A percentile compares a stretch with the other conserved stretches of the same genome.
These are phyloP conservation scores for Marasmius oreades DNA, from an alignment of 1,284 basidiomycete species.

Conservation along the genomic window DNA sequence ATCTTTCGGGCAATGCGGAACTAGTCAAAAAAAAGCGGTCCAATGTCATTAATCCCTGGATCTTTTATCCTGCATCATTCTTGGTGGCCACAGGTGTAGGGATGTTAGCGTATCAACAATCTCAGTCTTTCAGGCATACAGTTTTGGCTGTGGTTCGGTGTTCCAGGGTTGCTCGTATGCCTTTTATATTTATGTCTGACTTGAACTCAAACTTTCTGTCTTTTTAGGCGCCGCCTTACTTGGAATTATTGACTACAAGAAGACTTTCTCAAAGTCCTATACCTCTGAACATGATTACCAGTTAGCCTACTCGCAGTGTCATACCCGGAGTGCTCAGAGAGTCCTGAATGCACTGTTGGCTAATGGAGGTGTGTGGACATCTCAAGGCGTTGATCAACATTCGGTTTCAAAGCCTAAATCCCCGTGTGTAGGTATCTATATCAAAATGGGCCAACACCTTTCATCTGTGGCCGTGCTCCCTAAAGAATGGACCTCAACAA, in stretches of 20 bases:
- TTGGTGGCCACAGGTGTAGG: neutral
- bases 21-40: too few species aligned
- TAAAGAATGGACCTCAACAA: constrained; percentile 70
- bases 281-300: constrained; percentile 51
- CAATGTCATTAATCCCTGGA: neutral
- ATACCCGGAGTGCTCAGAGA: constrained; percentile 74
- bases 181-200: too few species aligned
- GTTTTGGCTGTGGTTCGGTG: too few species aligned
- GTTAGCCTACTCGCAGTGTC: constrained; percentile 72
- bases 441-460: constrained; percentile 92
- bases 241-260: constrained; percentile 84
- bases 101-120: neutral
- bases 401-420: neutral
- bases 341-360: constrained; percentile 77
- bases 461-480: constrained; percentile 55
- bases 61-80: constrained; percentile 6
- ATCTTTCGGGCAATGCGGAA: too few species aligned
- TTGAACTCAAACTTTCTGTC: too few species aligned
- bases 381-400: neutral
- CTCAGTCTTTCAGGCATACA: too few species aligned
- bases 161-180: too few species aligned
- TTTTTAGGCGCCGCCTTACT: constrained; percentile 54
- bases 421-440: constrained; percentile 67
- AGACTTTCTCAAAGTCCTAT: constrained; percentile 62
- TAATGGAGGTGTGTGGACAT: constrained; percentile 68